These are phyloP conservation scores for Populus nigra DNA, from an alignment of 345 rosid genomes.

Conservation along the genomic window DNA sequence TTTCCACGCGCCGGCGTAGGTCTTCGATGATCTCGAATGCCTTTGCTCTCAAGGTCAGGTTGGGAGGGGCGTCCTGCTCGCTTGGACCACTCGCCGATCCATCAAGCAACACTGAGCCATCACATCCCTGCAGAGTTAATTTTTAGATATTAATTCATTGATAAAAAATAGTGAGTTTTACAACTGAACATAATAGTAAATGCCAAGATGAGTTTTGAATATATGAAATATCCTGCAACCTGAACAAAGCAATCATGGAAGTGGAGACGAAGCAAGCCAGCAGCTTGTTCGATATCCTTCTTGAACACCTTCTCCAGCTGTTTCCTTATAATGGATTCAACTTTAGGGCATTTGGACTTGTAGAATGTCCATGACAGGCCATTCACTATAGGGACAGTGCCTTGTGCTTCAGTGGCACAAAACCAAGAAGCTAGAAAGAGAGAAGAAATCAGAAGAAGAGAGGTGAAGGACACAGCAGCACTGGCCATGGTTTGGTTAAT, in stretches of 20 bases:
- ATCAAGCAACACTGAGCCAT: constrained; percentile 73
- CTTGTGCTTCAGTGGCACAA: background rate
- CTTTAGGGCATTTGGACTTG: constrained; percentile 56
- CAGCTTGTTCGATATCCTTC: constrained; percentile 77
- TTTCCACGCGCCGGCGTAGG: constrained; percentile 37
- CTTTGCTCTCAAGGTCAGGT: constrained; percentile 36
- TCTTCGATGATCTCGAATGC: constrained; percentile 51
- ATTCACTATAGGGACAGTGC: constrained; percentile 31
- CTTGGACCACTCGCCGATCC: constrained; percentile 84
- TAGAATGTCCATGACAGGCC: constrained; percentile 78
- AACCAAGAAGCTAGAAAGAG: constrained; percentile 15
- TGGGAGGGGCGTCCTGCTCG: constrained; percentile 71
- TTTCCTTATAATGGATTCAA: constrained; percentile 51
- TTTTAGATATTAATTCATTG: no score
- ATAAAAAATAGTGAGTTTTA: background rate
- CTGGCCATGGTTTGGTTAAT: background rate
- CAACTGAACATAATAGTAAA: background rate
- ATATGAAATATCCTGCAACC: constrained; percentile 31
- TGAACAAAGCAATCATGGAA: constrained; percentile 95
- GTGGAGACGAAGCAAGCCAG: constrained; percentile 85
- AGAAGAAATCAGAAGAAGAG: constrained; percentile 19
- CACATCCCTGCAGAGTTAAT: constrained; percentile 61
- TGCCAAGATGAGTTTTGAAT: background rate
- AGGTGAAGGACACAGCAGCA: background rate
- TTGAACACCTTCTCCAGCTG: constrained; percentile 61